phyloP scores from a whole-genome alignment of 169 alveolate genomes.

The Perkinsus chesapeaki region DNA sequence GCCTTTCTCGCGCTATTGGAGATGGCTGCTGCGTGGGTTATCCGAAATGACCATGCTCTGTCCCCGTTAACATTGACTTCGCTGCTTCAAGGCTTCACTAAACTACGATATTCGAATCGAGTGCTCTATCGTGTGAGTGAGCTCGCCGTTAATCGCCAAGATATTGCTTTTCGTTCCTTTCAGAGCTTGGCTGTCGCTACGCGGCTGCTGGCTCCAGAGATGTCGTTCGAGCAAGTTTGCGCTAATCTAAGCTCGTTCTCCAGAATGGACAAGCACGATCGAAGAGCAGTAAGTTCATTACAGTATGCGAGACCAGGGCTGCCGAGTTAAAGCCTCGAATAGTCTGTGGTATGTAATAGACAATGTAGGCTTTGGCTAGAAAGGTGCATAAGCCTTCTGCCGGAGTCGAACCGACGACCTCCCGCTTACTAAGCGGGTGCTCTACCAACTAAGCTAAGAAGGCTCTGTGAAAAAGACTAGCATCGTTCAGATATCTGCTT shows the following conservation, averaged over 20 bases:
- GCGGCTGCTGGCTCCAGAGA: not conserved
- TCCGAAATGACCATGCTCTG: not conserved
- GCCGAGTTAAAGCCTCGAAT: too few species aligned
- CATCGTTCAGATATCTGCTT: not conserved
- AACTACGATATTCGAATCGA: not conserved
- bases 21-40: not conserved
- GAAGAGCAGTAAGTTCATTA: not conserved
- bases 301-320: not conserved
- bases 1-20: not conserved
- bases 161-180: not conserved
- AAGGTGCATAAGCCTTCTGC: not conserved
- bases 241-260: not conserved
- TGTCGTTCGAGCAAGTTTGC: not conserved
- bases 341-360: too few species aligned
- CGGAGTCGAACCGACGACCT: slow-evolving; percentile 4
- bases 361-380: too few species aligned
- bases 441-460: slow-evolving; percentile 2
- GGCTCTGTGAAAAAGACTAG: not conserved
- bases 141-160: too few species aligned
- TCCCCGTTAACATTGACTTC: not conserved
- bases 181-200: not conserved
- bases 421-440: slow-evolving; percentile 7
- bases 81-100: not conserved
- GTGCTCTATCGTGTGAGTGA: not conserved
- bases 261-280: not conserved